These are phyloP conservation scores for Trypanosoma cruzi DNA, from an alignment of 208 protist species.

Conservation along the genomic window DNA sequence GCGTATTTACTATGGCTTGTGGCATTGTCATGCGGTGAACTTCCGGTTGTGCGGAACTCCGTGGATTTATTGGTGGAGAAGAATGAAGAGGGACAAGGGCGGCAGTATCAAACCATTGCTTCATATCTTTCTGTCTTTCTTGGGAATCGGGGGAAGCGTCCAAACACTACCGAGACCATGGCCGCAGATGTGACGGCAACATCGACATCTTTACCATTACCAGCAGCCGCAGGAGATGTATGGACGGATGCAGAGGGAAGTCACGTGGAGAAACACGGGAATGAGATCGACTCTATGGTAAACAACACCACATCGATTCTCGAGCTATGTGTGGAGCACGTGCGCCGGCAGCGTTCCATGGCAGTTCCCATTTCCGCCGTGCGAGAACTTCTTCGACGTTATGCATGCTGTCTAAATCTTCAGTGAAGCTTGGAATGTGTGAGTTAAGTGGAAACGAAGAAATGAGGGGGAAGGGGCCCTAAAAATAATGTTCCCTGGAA, in stretches of 20 bases:
- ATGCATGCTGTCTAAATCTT: conserved; percentile 45
- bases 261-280: neutral
- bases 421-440: conserved; percentile 8
- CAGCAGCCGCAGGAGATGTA: conserved; percentile 3
- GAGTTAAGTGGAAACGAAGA: too few relatives aligned
- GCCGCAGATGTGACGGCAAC: neutral
- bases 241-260: neutral
- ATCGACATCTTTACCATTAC: neutral
- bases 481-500: too few relatives aligned
- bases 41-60: neutral
- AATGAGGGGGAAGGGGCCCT: too few relatives aligned
- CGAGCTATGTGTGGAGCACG: conserved; percentile 37
- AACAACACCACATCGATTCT: conserved; percentile 30
- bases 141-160: conserved; percentile 4
- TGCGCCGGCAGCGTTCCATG: conserved; percentile 51
- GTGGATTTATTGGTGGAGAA: neutral
- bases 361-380: conserved; percentile 63
- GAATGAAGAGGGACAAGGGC: conserved; percentile 1
- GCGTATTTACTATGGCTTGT: conserved; percentile 74
- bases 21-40: conserved; percentile 29
- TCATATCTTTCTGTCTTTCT: conserved; percentile 27
- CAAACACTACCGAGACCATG: neutral
- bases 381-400: conserved; percentile 48
- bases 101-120: conserved; percentile 21
- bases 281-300: neutral